A percentile compares a stretch with the other conserved stretches of the same genome.
Evolutionary conservation across 805 yeast species (phyloP).

Genomic region (Ogataea henricii): DNA sequence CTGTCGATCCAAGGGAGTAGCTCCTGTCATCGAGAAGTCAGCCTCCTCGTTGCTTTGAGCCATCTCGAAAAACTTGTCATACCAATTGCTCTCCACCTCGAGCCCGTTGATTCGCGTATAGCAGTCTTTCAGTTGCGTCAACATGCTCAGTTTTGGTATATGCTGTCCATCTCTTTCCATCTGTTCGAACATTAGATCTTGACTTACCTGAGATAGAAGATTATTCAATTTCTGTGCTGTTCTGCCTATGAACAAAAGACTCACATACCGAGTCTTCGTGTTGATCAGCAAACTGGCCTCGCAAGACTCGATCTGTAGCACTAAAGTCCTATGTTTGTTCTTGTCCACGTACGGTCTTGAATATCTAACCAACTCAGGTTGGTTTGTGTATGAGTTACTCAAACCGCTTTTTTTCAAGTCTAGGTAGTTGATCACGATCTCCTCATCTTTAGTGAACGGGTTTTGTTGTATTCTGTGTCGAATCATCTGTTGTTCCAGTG

Average conservation of each 20-base stretch:
- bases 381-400: slow-evolving; percentile 22
- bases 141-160: slow-evolving; percentile 23
- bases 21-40: too few relatives aligned
- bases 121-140: slow-evolving; percentile 24
- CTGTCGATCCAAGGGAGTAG: neutral
- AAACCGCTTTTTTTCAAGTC: slow-evolving; percentile 47
- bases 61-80: slow-evolving; percentile 16
- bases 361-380: slow-evolving; percentile 32
- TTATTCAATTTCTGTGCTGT: slow-evolving; percentile 28
- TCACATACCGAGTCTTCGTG: slow-evolving; percentile 31
- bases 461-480: slow-evolving; percentile 51
- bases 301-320: slow-evolving; percentile 42
- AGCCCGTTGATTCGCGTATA: slow-evolving; percentile 28
- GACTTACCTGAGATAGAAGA: slow-evolving; percentile 24
- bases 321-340: slow-evolving; percentile 36
- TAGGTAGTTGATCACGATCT: slow-evolving; percentile 52
- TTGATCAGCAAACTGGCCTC: slow-evolving; percentile 37
- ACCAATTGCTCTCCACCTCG: slow-evolving; percentile 34
- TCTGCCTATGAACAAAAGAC: slow-evolving; percentile 25
- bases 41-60: too few relatives aligned
- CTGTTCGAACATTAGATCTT: slow-evolving; percentile 31
- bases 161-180: slow-evolving; percentile 7
- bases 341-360: slow-evolving; percentile 50
- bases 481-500: slow-evolving; percentile 70
- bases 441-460: slow-evolving; percentile 53